A percentile compares a stretch with the other conserved stretches of the same genome.
phyloP scores from a whole-genome alignment of 2,329 filamentous ascomycete genomes.

The Rhytidhysteron rufulum region DNA sequence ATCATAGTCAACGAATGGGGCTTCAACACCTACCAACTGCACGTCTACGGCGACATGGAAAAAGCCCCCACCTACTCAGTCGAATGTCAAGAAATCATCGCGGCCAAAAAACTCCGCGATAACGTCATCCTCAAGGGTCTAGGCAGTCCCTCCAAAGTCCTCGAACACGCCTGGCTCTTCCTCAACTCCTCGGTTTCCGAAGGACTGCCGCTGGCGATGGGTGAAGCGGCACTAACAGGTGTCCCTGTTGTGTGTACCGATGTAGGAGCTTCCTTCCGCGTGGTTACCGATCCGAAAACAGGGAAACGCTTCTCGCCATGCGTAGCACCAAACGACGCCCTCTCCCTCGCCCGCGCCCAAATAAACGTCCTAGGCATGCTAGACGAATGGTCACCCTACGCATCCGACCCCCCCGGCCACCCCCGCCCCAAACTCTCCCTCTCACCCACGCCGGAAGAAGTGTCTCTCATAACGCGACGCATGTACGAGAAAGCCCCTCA shows the following conservation, averaged over 20 bases:
- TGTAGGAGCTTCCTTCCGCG: conserved; percentile 53
- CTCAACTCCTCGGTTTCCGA: conserved; percentile 57
- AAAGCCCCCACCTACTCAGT: conserved; percentile 60
- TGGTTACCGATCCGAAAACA: conserved; percentile 51
- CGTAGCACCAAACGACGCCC: conserved; percentile 61
- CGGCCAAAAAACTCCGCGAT: conserved; percentile 50
- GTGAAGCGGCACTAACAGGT: conserved; percentile 53
- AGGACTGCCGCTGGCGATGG: conserved; percentile 54
- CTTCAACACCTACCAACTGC: conserved; percentile 60
- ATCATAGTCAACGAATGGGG: conserved; percentile 64
- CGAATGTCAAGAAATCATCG: conserved; percentile 56
- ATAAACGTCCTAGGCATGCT: conserved; percentile 60
- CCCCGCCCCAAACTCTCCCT: conserved; percentile 44
- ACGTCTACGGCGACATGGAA: conserved; percentile 62
- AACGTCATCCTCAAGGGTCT: conserved; percentile 53
- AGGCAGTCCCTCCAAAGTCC: conserved; percentile 47
- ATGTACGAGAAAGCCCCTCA: conserved; percentile 60
- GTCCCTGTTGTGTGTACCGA: conserved; percentile 56
- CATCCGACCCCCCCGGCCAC: conserved; percentile 45
- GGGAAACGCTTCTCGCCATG: conserved; percentile 55
- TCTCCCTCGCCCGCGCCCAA: conserved; percentile 58
- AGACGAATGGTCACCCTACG: conserved; percentile 58
- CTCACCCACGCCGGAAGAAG: conserved; percentile 48
- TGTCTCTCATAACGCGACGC: conserved; percentile 51
- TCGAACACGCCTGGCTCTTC: conserved; percentile 51